Conservation (phyloP, 306 rosid species). For the Glycine soja region DNA sequence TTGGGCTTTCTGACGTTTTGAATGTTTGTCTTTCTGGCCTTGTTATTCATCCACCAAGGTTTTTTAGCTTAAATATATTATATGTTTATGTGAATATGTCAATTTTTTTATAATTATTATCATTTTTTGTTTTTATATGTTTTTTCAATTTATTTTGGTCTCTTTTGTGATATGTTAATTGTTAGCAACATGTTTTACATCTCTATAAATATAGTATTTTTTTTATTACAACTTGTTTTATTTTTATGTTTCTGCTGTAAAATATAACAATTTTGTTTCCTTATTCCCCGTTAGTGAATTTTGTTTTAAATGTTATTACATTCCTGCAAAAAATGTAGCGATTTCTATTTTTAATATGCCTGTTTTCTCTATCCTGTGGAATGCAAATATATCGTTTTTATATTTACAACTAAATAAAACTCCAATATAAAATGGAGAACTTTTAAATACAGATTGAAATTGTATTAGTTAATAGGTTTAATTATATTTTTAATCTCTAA, state of each 20-base stretch:
- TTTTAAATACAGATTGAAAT: neutral
- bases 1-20: neutral
- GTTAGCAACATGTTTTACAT: neutral
- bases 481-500: too few relatives aligned
- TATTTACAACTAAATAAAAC: neutral
- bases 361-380: neutral
- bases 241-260: neutral
- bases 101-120: too few relatives aligned
- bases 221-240: too few relatives aligned
- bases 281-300: too few relatives aligned
- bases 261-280: neutral
- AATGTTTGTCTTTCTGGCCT: too few relatives aligned
- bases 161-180: too few relatives aligned
- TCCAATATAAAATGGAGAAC: neutral
- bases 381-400: neutral
- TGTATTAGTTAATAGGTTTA: neutral
- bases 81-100: neutral
- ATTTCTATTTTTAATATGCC: too few relatives aligned
- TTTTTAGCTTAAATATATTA: neutral
- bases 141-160: too few relatives aligned
- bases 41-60: too few relatives aligned
- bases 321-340: too few relatives aligned
- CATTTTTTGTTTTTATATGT: too few relatives aligned
- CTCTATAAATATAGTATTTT: neutral
- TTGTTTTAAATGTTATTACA: too few relatives aligned